These are phyloP conservation scores for Beauveria pseudobassiana DNA, from an alignment of 2,329 filamentous ascomycete genomes.

Conservation along the genomic window DNA sequence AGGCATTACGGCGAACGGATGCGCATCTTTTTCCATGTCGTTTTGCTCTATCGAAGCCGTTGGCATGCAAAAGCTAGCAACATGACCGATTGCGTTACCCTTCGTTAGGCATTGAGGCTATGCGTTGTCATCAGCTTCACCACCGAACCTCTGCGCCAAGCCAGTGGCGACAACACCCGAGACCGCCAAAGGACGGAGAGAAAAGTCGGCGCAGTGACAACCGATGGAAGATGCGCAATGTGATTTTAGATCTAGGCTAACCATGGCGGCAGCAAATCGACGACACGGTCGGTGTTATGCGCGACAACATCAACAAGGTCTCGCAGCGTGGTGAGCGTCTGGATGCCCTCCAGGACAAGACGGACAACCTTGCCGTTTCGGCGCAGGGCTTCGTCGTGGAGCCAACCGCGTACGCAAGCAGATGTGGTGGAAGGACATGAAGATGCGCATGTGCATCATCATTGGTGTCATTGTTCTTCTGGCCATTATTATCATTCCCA, in stretches of 20 bases:
- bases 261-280: slow-evolving; percentile 74
- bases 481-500: slow-evolving; percentile 85
- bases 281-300: slow-evolving; percentile 90
- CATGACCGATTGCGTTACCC: slow-evolving; percentile 1
- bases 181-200: not conserved
- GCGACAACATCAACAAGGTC: slow-evolving; percentile 95
- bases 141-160: not conserved
- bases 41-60: not conserved
- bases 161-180: not conserved
- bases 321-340: slow-evolving; percentile 86
- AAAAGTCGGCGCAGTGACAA: not conserved
- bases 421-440: slow-evolving; percentile 99
- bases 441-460: slow-evolving; percentile 98
- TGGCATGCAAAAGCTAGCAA: not conserved
- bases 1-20: not conserved
- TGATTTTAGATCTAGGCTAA: slow-evolving; percentile 14
- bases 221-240: not conserved
- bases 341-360: slow-evolving; percentile 87
- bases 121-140: not conserved
- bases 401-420: slow-evolving; percentile 94
- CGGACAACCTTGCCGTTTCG: slow-evolving; percentile 84
- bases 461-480: slow-evolving; percentile 85
- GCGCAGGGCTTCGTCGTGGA: slow-evolving; percentile 92
- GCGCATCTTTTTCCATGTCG: not conserved
- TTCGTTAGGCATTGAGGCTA: not conserved